Evolutionary conservation across 345 rosid species (phyloP).

Genomic region (Cardiospermum halicacabum): DNA sequence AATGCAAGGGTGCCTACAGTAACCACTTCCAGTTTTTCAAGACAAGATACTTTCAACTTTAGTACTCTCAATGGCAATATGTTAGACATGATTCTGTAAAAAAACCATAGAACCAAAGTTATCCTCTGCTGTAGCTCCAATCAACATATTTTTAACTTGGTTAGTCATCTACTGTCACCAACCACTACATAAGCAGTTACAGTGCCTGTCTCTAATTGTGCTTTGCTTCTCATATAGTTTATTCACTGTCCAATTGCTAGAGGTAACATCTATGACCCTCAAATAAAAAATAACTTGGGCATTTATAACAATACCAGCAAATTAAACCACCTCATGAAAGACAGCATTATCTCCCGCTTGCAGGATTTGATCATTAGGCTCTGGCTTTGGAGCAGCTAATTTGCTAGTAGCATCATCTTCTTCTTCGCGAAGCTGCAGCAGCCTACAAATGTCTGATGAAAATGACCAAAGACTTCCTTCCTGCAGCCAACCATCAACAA

Average conservation of each 20-base stretch:
- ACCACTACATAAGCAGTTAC: not conserved
- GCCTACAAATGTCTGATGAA: constrained; percentile 82
- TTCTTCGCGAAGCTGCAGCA: constrained; percentile 88
- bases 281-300: not conserved
- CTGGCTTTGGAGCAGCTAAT: constrained; percentile 72
- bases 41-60: not conserved
- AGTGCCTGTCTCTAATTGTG: not conserved
- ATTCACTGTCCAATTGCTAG: not conserved
- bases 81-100: not conserved
- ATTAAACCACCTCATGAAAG: constrained; percentile 52
- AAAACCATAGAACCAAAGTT: not conserved
- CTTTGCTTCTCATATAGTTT: not conserved
- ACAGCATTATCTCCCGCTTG: constrained; percentile 41
- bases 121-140: not conserved
- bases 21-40: not conserved
- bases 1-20: not conserved
- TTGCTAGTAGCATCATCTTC: constrained; percentile 97
- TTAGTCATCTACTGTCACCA: constrained; percentile 6
- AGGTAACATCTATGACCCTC: not conserved
- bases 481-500: constrained; percentile 29
- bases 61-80: not conserved
- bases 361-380: constrained; percentile 73
- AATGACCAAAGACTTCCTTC: constrained; percentile 84
- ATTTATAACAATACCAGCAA: not conserved
- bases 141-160: not conserved